Evolutionary conservation across 1,284 basidiomycete genomes (phyloP), one percentile per base, ranked within the genome.

Genomic region (Meira miltonrushii): DNA sequence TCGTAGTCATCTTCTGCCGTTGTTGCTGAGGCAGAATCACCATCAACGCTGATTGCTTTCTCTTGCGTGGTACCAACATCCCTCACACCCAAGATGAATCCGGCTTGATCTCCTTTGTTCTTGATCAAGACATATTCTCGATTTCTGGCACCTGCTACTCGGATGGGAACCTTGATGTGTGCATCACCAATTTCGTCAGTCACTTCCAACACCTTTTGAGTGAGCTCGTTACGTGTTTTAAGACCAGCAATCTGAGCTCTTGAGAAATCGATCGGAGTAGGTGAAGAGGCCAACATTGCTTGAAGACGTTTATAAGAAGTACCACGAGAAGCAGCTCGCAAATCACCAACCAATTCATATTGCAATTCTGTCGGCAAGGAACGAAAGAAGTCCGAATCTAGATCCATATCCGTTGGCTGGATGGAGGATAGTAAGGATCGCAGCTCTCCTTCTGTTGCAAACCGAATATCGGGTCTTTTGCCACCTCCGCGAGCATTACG

Each of bases 261-360:
- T 0, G 91, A 94, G 75, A 99, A 99, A 79, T 98, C 95, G 58
- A 96, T 83, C 0, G 94, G 86, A 0, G 92, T 94, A 1, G 84
- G 84, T 0, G 92, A 84, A 11, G 84, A 85, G 49, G 83, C 83
- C 7, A 96, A 81, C 95, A 98, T 99, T 58, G 88, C 87, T 69
- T 94, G 88, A 37, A 98, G 81, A 10, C 95, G 88, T 54, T 86
- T 86, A 80, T 93, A 88, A 5, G 91, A 95, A 7, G 92, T 94
- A 79, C 95, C 92, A 1, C 95, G 85, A 1, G 92, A 96, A 76
- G 92, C 92, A 47, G 94, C 82, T 4, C 93, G 86, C 59, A 97
- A 81, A 80, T 99, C 95, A 59, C 94, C 94, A 33, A 98, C 88
- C 66, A 99, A 92, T 81, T 99, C 95, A 79, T 98, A 99, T 76